Conservation (phyloP, 441 rosid species). For the Oxalis stricta region DNA sequence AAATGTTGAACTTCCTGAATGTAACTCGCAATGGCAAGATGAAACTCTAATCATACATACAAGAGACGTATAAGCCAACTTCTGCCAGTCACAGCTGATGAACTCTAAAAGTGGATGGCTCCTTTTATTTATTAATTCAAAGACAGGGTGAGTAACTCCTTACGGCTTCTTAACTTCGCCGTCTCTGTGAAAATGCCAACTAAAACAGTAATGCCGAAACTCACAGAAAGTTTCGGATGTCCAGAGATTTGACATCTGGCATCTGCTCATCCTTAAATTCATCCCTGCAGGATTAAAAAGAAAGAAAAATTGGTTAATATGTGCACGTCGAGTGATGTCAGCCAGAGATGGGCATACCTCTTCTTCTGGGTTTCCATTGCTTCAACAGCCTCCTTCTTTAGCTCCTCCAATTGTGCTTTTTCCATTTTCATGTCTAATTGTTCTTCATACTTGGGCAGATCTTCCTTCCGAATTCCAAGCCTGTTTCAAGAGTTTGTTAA, state of each 20-base stretch:
- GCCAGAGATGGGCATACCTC: too few relatives aligned
- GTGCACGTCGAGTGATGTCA: too few relatives aligned
- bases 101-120: slow-evolving; percentile 1
- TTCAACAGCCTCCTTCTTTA: slow-evolving; percentile 78
- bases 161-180: too few relatives aligned
- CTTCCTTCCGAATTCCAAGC: slow-evolving; percentile 80
- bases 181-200: too few relatives aligned
- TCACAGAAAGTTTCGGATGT: too few relatives aligned
- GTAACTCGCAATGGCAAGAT: slow-evolving; percentile 4
- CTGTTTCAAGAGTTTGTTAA: slow-evolving; percentile 15
- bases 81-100: slow-evolving; percentile 2
- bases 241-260: too few relatives aligned
- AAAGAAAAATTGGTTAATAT: too few relatives aligned
- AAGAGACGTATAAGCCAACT: too few relatives aligned
- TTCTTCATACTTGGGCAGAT: slow-evolving; percentile 88
- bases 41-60: slow-evolving; percentile 8
- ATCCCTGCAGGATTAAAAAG: too few relatives aligned
- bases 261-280: too few relatives aligned
- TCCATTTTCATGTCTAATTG: slow-evolving; percentile 66
- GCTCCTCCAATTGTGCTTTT: slow-evolving; percentile 79
- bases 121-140: slow-evolving; percentile 13
- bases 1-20: not conserved
- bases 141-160: slow-evolving; percentile 27
- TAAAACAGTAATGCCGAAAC: too few relatives aligned
- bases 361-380: slow-evolving; percentile 93